Conservation (phyloP, 306 rosid species). For the Albizia julibrissin region DNA sequence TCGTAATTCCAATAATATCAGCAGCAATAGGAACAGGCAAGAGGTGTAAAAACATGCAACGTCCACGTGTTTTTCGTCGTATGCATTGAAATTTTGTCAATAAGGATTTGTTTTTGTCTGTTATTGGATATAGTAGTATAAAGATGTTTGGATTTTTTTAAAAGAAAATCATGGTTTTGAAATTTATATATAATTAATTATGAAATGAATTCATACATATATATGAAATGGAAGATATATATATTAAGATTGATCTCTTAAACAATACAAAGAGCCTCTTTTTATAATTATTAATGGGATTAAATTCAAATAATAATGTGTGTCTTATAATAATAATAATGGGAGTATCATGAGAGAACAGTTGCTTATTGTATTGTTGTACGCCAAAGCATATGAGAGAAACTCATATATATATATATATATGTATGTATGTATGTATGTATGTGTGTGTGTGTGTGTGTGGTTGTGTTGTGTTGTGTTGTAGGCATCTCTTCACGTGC, state of each 20-base stretch:
- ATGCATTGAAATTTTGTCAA: background rate
- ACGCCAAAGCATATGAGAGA: slow-evolving; percentile 41
- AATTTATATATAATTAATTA: no score
- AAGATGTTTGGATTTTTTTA: no score
- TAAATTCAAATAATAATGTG: no score
- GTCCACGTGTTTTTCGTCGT: background rate
- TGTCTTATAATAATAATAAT: no score
- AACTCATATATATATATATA: no score
- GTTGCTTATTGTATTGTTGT: background rate
- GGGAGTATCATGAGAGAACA: no score
- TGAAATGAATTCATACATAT: no score
- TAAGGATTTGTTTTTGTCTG: background rate
- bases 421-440: no score
- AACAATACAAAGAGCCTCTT: background rate
- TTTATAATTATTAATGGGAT: no score
- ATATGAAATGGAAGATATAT: background rate
- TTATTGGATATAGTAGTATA: no score
- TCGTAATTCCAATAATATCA: background rate
- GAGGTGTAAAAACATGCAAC: background rate
- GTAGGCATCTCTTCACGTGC: slow-evolving; percentile 60
- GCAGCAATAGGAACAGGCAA: background rate
- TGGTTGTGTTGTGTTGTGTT: background rate
- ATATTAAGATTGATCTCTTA: background rate
- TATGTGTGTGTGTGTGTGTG: no score
- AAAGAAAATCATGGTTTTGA: no score